A percentile compares a stretch with the other conserved stretches of the same genome.
phyloP scores from a whole-genome alignment of 306 rosid species.

The Boehmeria nivea region DNA sequence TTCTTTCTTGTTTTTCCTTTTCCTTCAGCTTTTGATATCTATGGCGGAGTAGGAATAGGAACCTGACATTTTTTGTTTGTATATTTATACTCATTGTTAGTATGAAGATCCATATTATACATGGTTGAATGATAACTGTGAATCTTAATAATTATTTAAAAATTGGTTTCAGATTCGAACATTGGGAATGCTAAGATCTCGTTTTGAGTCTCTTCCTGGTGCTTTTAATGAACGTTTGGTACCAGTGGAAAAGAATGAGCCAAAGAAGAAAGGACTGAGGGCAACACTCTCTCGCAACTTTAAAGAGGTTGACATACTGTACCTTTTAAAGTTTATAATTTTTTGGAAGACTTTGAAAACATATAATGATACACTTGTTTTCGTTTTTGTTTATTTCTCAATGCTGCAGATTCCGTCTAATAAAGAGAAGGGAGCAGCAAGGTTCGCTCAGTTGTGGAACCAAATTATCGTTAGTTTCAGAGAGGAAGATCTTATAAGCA shows the following conservation, averaged over 20 bases:
- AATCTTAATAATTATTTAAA: slow-evolving; percentile 19
- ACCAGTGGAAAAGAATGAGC: slow-evolving; percentile 67
- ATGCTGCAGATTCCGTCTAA: slow-evolving; percentile 51
- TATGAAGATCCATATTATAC: neutral
- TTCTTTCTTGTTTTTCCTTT: too few species aligned
- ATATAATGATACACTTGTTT: neutral
- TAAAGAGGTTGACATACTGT: slow-evolving; percentile 28
- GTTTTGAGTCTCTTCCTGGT: slow-evolving; percentile 80
- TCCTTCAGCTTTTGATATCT: too few species aligned
- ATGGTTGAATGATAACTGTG: neutral
- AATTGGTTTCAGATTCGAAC: slow-evolving; percentile 76
- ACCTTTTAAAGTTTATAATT: neutral
- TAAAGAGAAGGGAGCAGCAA: slow-evolving; percentile 89
- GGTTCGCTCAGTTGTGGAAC: slow-evolving; percentile 97
- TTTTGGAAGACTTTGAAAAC: neutral
- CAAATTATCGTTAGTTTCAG: slow-evolving; percentile 84
- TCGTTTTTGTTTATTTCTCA: slow-evolving; percentile 3
- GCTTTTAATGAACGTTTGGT: slow-evolving; percentile 78
- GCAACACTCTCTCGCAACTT: slow-evolving; percentile 75
- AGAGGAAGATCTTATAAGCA: slow-evolving; percentile 88
- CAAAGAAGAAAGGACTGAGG: slow-evolving; percentile 84
- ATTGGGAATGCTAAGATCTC: slow-evolving; percentile 95
- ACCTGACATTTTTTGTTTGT: neutral
- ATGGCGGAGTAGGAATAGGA: too few species aligned
- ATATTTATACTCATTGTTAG: neutral